phyloP scores from a whole-genome alignment of 2,329 filamentous ascomycete genomes.

The Elsinoe necatrix region DNA sequence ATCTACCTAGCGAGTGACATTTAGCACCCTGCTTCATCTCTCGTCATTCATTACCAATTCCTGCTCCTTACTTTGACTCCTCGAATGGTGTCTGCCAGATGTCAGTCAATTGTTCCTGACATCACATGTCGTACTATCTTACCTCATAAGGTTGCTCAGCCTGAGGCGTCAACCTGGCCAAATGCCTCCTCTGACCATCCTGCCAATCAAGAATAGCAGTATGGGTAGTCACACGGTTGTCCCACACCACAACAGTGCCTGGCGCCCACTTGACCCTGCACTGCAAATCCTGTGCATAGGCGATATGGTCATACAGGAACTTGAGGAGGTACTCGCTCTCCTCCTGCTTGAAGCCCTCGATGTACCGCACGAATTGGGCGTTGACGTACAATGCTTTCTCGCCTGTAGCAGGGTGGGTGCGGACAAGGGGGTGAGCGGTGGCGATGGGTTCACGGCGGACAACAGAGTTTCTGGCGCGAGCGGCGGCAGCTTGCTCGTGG shows the following conservation, averaged over 20 bases:
- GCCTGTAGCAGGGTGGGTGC: conserved; percentile 71
- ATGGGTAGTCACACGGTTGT: conserved; percentile 73
- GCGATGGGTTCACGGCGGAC: conserved; percentile 67
- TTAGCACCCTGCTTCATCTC: background rate
- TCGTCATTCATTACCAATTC: background rate
- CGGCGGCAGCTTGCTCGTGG: conserved; percentile 65
- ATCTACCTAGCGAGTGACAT: background rate
- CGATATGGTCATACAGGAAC: conserved; percentile 69
- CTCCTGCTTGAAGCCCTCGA: conserved; percentile 78
- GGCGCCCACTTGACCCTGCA: conserved; percentile 67
- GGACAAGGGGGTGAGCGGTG: conserved; percentile 66
- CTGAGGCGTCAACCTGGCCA: conserved; percentile 75
- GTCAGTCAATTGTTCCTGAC: background rate
- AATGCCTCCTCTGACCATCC: conserved; percentile 65
- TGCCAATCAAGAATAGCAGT: conserved; percentile 74
- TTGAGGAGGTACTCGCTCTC: conserved; percentile 71
- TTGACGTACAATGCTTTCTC: conserved; percentile 81
- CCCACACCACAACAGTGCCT: conserved; percentile 79
- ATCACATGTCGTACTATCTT: background rate
- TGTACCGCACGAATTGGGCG: conserved; percentile 72
- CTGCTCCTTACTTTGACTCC: conserved; percentile 16
- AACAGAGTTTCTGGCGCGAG: conserved; percentile 58
- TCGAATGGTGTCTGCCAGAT: conserved; percentile 40
- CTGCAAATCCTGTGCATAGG: conserved; percentile 63
- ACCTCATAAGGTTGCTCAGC: conserved; percentile 64